Evolutionary conservation across 345 rosid species (phyloP).

Genomic region (Jatropha curcas): DNA sequence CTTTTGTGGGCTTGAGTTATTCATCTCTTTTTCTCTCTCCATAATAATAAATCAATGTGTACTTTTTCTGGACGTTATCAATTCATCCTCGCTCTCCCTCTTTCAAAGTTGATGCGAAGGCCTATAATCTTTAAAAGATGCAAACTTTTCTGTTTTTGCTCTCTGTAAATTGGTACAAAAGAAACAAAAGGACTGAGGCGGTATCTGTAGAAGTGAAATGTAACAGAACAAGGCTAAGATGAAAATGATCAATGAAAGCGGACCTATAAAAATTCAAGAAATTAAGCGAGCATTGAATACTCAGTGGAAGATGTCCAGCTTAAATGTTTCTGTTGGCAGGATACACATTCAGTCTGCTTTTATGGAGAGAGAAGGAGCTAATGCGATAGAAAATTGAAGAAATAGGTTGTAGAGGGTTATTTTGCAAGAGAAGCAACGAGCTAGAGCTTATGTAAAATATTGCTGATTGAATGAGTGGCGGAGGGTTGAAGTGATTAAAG

Average conservation of each 20-base stretch:
- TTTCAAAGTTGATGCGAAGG: background rate
- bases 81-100: background rate
- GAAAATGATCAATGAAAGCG: background rate
- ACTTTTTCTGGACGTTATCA: background rate
- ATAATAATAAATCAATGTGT: background rate
- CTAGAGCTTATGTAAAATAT: slow-evolving; percentile 4
- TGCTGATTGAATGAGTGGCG: background rate
- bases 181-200: background rate
- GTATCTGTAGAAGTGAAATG: background rate
- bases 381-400: background rate
- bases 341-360: background rate
- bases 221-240: background rate
- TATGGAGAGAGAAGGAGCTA: slow-evolving; percentile 9
- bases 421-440: slow-evolving; percentile 25
- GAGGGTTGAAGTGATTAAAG: slow-evolving; percentile 10
- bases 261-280: background rate
- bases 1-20: background rate
- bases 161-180: background rate
- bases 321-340: slow-evolving; percentile 14
- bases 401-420: slow-evolving; percentile 2
- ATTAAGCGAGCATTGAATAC: slow-evolving; percentile 14
- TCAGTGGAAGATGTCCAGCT: background rate
- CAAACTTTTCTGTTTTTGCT: background rate
- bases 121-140: background rate
- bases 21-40: slow-evolving; percentile 9